Evolutionary conservation across 176 grass and related monocot genomes (phyloP).

Genomic region (Thalia dealbata): DNA sequence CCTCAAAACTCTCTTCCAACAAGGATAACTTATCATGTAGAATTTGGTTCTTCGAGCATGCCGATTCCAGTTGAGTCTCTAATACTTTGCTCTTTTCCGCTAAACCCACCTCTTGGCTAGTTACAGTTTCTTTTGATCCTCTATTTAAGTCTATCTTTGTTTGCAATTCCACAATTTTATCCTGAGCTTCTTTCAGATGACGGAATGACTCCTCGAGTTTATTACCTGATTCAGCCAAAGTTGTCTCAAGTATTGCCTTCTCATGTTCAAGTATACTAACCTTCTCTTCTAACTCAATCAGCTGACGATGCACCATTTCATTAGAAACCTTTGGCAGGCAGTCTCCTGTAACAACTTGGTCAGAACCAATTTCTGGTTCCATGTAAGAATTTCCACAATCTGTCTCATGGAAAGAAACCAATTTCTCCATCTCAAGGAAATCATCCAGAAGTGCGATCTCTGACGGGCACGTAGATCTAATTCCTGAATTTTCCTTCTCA

Average conservation of each 20-base stretch:
- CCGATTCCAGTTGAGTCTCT: background rate
- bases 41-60: background rate
- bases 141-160: conserved; percentile 41
- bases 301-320: conserved; percentile 25
- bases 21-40: conserved; percentile 17
- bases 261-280: conserved; percentile 56
- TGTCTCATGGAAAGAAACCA: conserved; percentile 53
- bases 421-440: conserved; percentile 95
- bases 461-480: conserved; percentile 15
- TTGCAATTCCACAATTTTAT: conserved; percentile 57
- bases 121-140: conserved; percentile 34
- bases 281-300: conserved; percentile 32
- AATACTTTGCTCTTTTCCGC: conserved; percentile 32
- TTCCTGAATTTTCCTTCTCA: conserved; percentile 29
- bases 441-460: conserved; percentile 97
- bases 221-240: conserved; percentile 39
- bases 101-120: conserved; percentile 32
- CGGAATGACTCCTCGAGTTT: conserved; percentile 40
- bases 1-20: conserved; percentile 46
- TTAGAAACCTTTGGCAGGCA: conserved; percentile 25
- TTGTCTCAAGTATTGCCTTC: conserved; percentile 44
- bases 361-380: conserved; percentile 41
- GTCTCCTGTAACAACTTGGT: conserved; percentile 27
- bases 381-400: conserved; percentile 32
- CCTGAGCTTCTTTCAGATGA: conserved; percentile 31